phyloP scores from a whole-genome alignment of 2,329 filamentous ascomycete genomes.

The Neoarthrinium moseri region DNA sequence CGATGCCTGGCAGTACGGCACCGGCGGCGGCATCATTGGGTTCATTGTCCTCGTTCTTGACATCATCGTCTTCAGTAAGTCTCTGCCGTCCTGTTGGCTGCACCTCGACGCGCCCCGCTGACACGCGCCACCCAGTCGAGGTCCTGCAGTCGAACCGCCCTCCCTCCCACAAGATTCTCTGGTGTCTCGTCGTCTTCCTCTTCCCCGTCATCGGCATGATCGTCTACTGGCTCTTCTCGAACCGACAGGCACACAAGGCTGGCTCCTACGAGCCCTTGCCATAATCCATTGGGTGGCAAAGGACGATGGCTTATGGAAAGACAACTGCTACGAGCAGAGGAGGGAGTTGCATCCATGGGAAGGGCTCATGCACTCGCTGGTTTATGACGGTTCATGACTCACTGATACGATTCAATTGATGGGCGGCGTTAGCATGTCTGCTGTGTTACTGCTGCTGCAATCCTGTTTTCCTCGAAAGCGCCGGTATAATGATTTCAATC shows the following conservation, averaged over 20 bases:
- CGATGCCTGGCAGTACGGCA: constrained; percentile 57
- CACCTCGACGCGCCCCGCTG: background rate
- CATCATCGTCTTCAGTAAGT: constrained; percentile 61
- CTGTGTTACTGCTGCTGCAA: no score
- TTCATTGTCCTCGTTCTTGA: constrained; percentile 62
- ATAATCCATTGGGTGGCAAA: constrained; percentile 12
- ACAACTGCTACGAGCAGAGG: background rate
- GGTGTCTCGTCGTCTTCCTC: constrained; percentile 62
- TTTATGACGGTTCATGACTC: no score
- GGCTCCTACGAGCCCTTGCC: constrained; percentile 53
- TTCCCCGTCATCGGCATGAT: constrained; percentile 62
- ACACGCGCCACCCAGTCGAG: constrained; percentile 46
- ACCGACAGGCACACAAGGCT: constrained; percentile 54
- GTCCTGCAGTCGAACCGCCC: constrained; percentile 63
- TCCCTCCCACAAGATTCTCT: constrained; percentile 56
- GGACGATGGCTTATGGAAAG: background rate
- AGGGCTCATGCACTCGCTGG: background rate
- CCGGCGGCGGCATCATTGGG: constrained; percentile 60
- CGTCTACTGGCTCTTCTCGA: constrained; percentile 64
- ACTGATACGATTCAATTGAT: no score
- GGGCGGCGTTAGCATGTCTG: no score
- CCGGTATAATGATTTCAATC: no score
- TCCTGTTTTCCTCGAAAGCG: no score
- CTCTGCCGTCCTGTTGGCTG: background rate
- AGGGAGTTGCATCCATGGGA: background rate